Evolutionary conservation across 495 filamentous ascomycete species (phyloP), one percentile per base, ranked within the genome.

Genomic region (Trichoderma parareesei): DNA sequence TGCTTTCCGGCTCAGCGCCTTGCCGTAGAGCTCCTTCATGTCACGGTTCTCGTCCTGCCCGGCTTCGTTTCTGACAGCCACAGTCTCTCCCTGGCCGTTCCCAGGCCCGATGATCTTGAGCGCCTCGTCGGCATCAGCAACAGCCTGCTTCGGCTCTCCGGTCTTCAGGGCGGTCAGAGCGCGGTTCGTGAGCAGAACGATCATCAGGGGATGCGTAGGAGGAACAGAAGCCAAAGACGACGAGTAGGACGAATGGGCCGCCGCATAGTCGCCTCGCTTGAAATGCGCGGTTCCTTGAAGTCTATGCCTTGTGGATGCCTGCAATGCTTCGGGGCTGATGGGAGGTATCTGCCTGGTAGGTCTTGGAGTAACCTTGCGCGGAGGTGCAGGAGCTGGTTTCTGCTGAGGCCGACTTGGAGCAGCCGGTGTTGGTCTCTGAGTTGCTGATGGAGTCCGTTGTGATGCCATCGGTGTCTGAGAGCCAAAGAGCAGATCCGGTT

Each of bases 21-120:
- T 98, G 60, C 90, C 90, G 74, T 87, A 98, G 71, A 96, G 91
- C 46, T 93, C 91, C 57, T 83, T 87, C 93, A 98, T 97, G 53
- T 91, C 87, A 66, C 96, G 95, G 38, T 82, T 80, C 18, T 87
- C 81, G 65, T 87, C 85, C 18, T 75, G 79, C 49, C 78, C 82
- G 18, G 82, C 81, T 20, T 69, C 73, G 3, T 74, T 71, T 37
- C 74, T 72, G 2, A 94, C 78, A 38, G 89, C 83, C 62, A 98
- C 90, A 6, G 72, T 83, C 76, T 98, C 94, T 11, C 80, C 84
- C 67, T 90, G 88, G 38, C 95, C 95, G 61, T 84, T 88, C 2
- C 82, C 80, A 1, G 87, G 81, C 0, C 94, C 94, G 65, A 98
- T 96, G 57, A 96, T 77, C 9, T 76, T 76, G n/a, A 98, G 76